Evolutionary conservation across 768 basidiomycete genomes (phyloP), one percentile per base, ranked within the genome.

Genomic region (Gymnopilus junonius): DNA sequence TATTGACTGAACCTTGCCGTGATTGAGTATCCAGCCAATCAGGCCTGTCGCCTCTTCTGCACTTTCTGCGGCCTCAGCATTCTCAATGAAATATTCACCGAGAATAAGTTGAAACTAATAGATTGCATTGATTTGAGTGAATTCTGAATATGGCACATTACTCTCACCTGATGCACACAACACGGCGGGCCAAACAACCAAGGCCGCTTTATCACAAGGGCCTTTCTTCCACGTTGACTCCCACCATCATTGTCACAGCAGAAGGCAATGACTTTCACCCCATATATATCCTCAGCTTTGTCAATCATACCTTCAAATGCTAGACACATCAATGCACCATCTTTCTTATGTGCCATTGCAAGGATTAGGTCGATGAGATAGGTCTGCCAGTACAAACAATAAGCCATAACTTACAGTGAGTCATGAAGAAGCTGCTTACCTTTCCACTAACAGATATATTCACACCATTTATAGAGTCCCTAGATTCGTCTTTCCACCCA

Each of bases 181-280:
- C 72, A 73, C 0, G 64, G n/a, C n/a, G n/a, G n/a, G n/a, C n/a
- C n/a, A n/a, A n/a, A n/a, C n/a, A n/a, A n/a, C n/a, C n/a, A n/a
- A 1, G 69, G 71, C 12, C 55, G 40, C 15, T 65, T 63, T 1
- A 65, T 23, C 1, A 67, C 59, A 10, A 73, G 59, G 59, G 69
- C 57, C 51, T 72, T 71, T 8, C 70, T 65, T 39, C 71, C 71
- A 7, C 55, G 43, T 29, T 73, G 69, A 54, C 70, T 71, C 0
- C 72, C 74, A 42, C 72, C 69, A 63, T 74, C 68, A 40, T 72
- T 72, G 25, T 74, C 73, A 14, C 63, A 67, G 64, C 65, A 68
- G 31, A 71, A 67, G 0, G 48, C 48, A 4, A 75, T 48, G 1
- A 73, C 55, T 12, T 42, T 14, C 6, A 72, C 65, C 0, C 58